phyloP scores from a whole-genome alignment of 1,284 basidiomycete species.

The Malassezia dermatis region DNA sequence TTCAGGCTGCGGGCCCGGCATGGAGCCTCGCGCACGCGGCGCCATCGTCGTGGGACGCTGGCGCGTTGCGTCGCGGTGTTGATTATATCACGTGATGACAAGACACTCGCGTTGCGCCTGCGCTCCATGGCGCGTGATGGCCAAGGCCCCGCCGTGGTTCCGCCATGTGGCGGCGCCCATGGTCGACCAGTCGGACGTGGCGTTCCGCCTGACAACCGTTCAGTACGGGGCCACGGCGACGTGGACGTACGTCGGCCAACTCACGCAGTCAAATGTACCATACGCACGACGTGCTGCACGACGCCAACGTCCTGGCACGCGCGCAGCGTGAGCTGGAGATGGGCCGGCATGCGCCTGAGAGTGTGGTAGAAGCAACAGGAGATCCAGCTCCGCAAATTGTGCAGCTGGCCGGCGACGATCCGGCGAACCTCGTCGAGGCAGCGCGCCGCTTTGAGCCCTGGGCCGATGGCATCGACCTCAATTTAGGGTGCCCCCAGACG shows the following conservation, averaged over 20 bases:
- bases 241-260: slow-evolving; percentile 20
- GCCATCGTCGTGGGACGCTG: slow-evolving; percentile 2
- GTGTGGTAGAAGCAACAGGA: slow-evolving; percentile 6
- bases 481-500: slow-evolving; percentile 63
- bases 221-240: slow-evolving; percentile 33
- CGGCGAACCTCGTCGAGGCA: slow-evolving; percentile 55
- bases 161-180: slow-evolving; percentile 32
- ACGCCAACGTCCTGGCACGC: slow-evolving; percentile 19
- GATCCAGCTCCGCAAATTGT: slow-evolving; percentile 55
- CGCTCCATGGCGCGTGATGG: slow-evolving; percentile 6
- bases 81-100: slow-evolving; percentile 10
- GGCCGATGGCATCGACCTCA: slow-evolving; percentile 56
- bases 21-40: slow-evolving; percentile 5
- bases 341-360: slow-evolving; percentile 18
- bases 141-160: slow-evolving; percentile 17
- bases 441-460: slow-evolving; percentile 55
- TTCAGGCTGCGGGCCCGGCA: background rate
- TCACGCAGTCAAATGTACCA: slow-evolving; percentile 28
- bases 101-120: background rate
- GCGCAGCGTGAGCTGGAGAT: slow-evolving; percentile 21
- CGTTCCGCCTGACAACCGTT: slow-evolving; percentile 32
- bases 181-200: slow-evolving; percentile 38
- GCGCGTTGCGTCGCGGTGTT: background rate
- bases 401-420: slow-evolving; percentile 62
- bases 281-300: slow-evolving; percentile 15